Base-by-base conservation (phyloP, 495 filamentous ascomycete species). In the Penicillium canariense region DNA sequence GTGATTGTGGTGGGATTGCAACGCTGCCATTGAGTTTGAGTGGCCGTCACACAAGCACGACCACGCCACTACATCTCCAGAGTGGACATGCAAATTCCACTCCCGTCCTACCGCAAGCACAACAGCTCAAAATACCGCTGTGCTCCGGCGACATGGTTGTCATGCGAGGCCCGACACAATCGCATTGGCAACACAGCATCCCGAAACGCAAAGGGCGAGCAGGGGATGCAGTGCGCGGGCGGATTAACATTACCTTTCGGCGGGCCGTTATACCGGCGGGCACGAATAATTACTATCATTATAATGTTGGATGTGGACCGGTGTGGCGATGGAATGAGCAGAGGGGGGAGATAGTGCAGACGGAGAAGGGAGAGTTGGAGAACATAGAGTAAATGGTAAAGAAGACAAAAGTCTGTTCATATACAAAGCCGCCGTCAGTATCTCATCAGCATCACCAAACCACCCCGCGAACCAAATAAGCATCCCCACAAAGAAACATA, bases 181-280 rank as follows among this genome's bases (percentile, higher is more conserved):
- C 77, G 25, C 79, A 83, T 61, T 90, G 87, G 87, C 67, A 88
- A 39, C 87, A 90, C 65, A 83, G 81, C 48, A 81, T 90, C n/a
- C 88, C 87, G 0, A 91, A 91, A 72, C 72, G 86, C 22, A 77
- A 81, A 35, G 82, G 81, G 28, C 74, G 70, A 40, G 31, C 12
- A 11, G 52, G 47, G 7, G 79, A 77, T 50, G 70, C 72, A 10
- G 75, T 79, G 27, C 73, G 66, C 20, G 88, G 86, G 11, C 71
- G 87, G 44, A 88, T 90, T 31, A 90, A 90, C 60, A 88, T 90
- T 57, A 91, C 88, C 3, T 87, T 90, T 61, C 71, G 87, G 38
- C 76, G 79, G 58, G 86, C 83, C 18, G 68, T 87, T 58, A 72
- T 84, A 18, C 82, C 76, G 46, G 85, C 70, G 28, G 84, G 85